Percentiles rank a stretch among this genome's conserved stretches.
Conservation (phyloP, 2,329 filamentous ascomycete species). For the Akanthomyces lecanii region DNA sequence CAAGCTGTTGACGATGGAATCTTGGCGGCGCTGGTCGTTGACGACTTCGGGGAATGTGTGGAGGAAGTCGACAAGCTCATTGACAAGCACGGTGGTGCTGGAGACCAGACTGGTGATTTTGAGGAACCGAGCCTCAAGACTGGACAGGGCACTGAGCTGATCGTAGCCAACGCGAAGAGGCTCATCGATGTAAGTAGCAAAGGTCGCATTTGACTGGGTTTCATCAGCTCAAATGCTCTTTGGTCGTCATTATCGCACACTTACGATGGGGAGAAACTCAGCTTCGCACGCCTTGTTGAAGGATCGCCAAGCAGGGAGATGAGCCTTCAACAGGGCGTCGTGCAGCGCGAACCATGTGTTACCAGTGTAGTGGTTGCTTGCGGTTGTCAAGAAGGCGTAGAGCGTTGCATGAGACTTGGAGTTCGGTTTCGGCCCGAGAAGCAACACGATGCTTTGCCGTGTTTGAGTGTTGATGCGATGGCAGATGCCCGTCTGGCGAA, state of each 20-base stretch:
- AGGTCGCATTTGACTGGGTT: conserved; percentile 24
- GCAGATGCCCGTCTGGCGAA: conserved; percentile 27
- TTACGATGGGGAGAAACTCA: conserved; percentile 25
- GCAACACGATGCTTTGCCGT: conserved; percentile 22
- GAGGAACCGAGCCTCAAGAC: conserved; percentile 25
- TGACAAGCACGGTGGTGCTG: conserved; percentile 21
- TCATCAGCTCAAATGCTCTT: not conserved
- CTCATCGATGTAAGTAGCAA: conserved; percentile 27
- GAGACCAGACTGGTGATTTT: conserved; percentile 23
- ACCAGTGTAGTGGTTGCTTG: not conserved
- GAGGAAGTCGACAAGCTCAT: conserved; percentile 20
- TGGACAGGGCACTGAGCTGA: conserved; percentile 24
- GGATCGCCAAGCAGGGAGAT: conserved; percentile 25
- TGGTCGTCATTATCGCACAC: not conserved
- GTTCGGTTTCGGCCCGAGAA: conserved; percentile 25
- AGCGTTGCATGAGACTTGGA: conserved; percentile 23
- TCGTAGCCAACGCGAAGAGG: conserved; percentile 26
- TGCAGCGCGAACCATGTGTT: conserved; percentile 22
- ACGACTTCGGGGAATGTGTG: not conserved
- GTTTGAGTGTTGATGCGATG: conserved; percentile 24
- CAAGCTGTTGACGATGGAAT: not conserved
- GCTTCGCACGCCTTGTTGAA: conserved; percentile 25
- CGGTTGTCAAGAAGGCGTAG: conserved; percentile 13
- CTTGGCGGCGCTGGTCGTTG: not conserved
- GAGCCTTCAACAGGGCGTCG: conserved; percentile 22